Conservation (phyloP, 257 asterid species). For the Nemophila menziesii region DNA sequence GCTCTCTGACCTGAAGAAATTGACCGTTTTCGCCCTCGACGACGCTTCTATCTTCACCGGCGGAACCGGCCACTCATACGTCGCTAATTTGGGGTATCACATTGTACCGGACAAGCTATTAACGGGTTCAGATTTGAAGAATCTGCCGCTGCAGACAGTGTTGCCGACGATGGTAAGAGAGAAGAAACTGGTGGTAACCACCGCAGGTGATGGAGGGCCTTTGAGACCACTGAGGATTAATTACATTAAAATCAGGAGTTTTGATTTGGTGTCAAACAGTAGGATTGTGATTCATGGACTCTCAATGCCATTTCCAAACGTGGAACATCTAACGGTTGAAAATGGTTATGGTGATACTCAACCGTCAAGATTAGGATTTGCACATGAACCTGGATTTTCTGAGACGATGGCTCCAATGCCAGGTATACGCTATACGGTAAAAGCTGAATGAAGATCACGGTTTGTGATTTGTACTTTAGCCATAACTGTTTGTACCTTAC, state of each 20-base stretch:
- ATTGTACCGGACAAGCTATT: conserved; percentile 49
- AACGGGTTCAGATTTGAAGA: conserved; percentile 35
- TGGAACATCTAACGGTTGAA: conserved; percentile 10
- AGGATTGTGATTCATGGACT: conserved; percentile 67
- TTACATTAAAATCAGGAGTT: conserved; percentile 34
- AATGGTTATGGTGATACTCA: not conserved
- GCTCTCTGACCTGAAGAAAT: conserved; percentile 29
- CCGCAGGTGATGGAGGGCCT: conserved; percentile 46
- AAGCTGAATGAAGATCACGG: conserved; percentile 1
- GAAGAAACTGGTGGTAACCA: conserved; percentile 51
- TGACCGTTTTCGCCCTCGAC: conserved; percentile 68
- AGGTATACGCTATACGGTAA: not conserved
- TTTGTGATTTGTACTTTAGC: not conserved
- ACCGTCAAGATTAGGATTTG: conserved; percentile 1
- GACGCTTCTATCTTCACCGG: conserved; percentile 52
- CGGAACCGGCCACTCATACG: conserved; percentile 43
- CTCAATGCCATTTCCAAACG: conserved; percentile 36
- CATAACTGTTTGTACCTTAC: not conserved
- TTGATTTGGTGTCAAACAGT: conserved; percentile 42
- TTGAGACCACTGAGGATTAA: conserved; percentile 59
- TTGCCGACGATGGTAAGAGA: conserved; percentile 49
- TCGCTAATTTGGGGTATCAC: conserved; percentile 46
- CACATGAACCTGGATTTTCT: not conserved
- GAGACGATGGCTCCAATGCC: conserved; percentile 1
- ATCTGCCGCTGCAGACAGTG: conserved; percentile 25